Conservation (phyloP, 208 protist genomes). For the Crithidia thermophila region DNA sequence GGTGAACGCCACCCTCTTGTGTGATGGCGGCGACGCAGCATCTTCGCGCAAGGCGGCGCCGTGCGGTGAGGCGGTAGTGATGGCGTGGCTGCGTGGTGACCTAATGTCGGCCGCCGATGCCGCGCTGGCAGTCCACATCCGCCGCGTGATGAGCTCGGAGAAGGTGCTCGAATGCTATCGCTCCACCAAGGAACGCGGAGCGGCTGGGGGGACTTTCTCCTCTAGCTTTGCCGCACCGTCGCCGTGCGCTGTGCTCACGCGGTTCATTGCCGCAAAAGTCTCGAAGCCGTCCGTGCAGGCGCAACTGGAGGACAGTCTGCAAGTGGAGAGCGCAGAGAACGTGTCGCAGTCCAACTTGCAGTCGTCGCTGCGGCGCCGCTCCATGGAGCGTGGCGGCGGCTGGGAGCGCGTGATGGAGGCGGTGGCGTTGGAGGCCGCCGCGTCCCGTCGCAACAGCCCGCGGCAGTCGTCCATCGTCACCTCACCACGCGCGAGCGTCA, state of each 20-base stretch:
- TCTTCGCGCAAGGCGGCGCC: not conserved
- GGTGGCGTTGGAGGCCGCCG: constrained; percentile 6
- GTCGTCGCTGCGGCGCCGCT: not conserved
- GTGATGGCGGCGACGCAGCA: no score
- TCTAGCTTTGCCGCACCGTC: no score
- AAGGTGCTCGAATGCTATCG: constrained; percentile 17
- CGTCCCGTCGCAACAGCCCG: not conserved
- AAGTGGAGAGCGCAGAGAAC: not conserved
- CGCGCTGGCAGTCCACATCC: constrained; percentile 7
- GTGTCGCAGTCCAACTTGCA: not conserved
- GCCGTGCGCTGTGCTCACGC: constrained; percentile 7
- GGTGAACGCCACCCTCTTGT: not conserved
- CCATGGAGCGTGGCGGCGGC: not conserved
- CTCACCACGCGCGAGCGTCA: not conserved
- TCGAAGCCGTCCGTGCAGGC: not conserved
- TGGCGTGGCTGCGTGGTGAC: constrained; percentile 16
- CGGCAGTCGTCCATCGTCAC: not conserved
- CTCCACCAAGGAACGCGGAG: not conserved
- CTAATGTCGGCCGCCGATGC: constrained; percentile 12
- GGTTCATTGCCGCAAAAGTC: not conserved
- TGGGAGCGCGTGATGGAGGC: constrained; percentile 18
- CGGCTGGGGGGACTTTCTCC: not conserved
- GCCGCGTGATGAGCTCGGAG: not conserved
- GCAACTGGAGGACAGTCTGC: not conserved
- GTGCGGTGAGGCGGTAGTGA: not conserved